Evolutionary conservation across 2,329 filamentous ascomycete genomes (phyloP), one percentile per base, ranked within the genome.

Genomic region (Cordyceps tenuipes): DNA sequence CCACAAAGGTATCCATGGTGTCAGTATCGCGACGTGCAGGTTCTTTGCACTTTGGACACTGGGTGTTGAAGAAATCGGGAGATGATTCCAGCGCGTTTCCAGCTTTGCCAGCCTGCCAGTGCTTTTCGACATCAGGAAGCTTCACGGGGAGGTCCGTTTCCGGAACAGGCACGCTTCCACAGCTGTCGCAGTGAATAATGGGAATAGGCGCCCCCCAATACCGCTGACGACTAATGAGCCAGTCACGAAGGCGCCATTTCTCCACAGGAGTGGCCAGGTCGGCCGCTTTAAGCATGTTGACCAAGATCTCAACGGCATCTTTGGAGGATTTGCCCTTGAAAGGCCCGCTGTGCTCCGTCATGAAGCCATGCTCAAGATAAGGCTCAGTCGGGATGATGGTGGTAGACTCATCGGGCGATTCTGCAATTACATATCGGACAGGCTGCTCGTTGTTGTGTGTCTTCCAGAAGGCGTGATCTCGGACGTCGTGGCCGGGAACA

Each of bases 1-100:
- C 91, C 62, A 96, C 91, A 73, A 96, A 96, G 0, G 91, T 96
- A 71, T 96, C 91, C 91, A 96, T 96, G 3, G 91, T 96, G 70
- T 96, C 91, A 0, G 91, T 96, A 64, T 96, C 91, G 64, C 91
- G 82, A 69, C 85, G 88, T 7, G 90, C 91, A 26, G 83, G 74
- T 1, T 82, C 79, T 17, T 81, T 76, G 67, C 91, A 96, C 65
- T 82, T 82, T 5, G 91, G 91, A 68, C 91, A 96, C 3, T 78
- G 71, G 0, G 86, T 89, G 66, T 91, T 84, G 50, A 90, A 79
- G 85, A 90, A 96, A 8, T 87, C 83, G 13, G 84, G 75, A 1
- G 86, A 84, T 21, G 82, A 80, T 64, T 89, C 88, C 19, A 96
- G 77, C 0, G 90, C 89, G 66, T 93, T 96, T 0, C 91, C 91